Evolutionary conservation across 116 monocot genomes (phyloP).

Genomic region (Iris pallida): DNA sequence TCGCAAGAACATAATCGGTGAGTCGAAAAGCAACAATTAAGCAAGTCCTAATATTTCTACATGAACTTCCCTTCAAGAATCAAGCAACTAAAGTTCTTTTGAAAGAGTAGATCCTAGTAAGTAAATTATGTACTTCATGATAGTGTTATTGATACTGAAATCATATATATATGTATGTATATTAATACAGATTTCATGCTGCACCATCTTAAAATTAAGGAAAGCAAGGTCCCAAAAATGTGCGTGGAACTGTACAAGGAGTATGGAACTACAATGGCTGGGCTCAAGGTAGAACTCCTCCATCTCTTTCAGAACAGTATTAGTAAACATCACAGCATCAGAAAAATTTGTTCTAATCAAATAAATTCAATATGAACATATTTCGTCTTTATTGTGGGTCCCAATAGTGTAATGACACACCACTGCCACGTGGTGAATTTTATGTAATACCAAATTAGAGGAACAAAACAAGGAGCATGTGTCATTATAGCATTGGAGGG

Average conservation of each 20-base stretch:
- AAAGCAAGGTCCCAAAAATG: conserved; percentile 62
- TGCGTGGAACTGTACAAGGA: conserved; percentile 86
- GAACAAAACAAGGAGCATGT: too few relatives aligned
- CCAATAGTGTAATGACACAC: too few relatives aligned
- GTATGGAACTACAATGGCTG: conserved; percentile 95
- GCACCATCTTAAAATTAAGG: conserved; percentile 67
- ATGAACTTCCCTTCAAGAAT: not conserved
- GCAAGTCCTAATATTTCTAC: not conserved
- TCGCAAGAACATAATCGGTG: conserved; percentile 80
- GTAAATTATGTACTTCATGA: not conserved
- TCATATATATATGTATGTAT: not conserved
- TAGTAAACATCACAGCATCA: not conserved
- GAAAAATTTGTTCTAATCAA: too few relatives aligned
- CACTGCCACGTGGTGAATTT: too few relatives aligned
- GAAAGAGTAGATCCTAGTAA: not conserved
- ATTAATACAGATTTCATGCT: conserved; percentile 61
- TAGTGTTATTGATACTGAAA: not conserved
- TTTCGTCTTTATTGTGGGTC: too few relatives aligned
- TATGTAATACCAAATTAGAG: too few relatives aligned
- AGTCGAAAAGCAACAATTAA: not conserved
- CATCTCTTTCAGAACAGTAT: not conserved
- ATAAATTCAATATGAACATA: too few relatives aligned
- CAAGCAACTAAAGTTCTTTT: not conserved
- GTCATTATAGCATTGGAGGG: too few relatives aligned
- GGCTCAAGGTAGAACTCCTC: conserved; percentile 53